Base-by-base conservation (phyloP, 345 rosid species). In the Geranium brycei region DNA sequence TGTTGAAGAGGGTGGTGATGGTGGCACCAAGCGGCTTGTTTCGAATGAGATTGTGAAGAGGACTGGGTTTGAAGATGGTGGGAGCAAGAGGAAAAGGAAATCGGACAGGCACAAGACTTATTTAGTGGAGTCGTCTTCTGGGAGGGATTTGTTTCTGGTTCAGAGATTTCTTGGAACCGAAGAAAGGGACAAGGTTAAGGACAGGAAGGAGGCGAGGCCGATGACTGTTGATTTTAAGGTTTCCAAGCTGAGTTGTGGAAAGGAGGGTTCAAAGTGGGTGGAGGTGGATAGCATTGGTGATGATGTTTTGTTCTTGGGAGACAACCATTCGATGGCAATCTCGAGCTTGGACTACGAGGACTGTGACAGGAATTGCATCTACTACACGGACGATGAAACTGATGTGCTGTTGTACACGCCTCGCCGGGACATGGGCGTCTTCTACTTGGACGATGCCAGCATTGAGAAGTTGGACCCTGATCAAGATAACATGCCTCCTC, bases 371-470 rank as follows among this genome's bases (percentile, higher is more conserved):
- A 59, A 59, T 13, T 66, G 62, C 13, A 59, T 66, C 1, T 66
- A 35, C 57, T 66, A 57, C 69, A 66, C 69, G 3, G 69, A 66
- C 4, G 69, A 66, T 41, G 2, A 40, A 11, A 57, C 62, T 61
- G 69, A 66, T 13, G 55, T 38, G 35, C 62, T 4, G 3, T 23
- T 47, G 64, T 66, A 62, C 53, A 70, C 67, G 4, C 62, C 62
- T n/a, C 69, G 59, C 16, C 62, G 59, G 53, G 69, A 66, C 69
- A 66, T 66, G 62, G 69, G 69, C 14, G 63, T 30, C 31, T 66
- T 57, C 40, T 51, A 56, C 60, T 53, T 71, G 15, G 23, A 66
- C 12, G 60, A 57, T 16, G 47, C 61, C 16, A 57, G 15, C 11
- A 59, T 66, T 19, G 10, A 63, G 19, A 32, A 35, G 57, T 62